These are phyloP conservation scores for Synchytrium microbalum DNA, from an alignment of 371 early-diverging fungal species.

Conservation along the genomic window DNA sequence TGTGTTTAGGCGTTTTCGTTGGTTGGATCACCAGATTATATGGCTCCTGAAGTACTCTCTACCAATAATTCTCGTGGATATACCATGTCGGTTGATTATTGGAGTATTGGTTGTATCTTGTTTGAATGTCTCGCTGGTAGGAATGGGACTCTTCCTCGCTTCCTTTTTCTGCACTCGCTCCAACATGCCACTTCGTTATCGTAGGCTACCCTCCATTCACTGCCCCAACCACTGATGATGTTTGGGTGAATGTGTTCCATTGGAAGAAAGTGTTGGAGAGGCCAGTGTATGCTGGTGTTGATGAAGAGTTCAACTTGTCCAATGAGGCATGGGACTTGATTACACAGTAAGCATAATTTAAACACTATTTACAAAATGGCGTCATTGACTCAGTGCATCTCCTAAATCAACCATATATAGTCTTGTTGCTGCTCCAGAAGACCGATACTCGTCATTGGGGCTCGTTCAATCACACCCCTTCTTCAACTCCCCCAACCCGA, in stretches of 20 bases:
- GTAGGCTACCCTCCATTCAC: conserved; percentile 69
- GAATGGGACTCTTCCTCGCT: neutral
- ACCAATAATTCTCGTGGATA: conserved; percentile 48
- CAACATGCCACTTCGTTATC: neutral
- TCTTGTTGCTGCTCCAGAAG: conserved; percentile 45
- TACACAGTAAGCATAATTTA: conserved; percentile 35
- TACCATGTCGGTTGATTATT: conserved; percentile 73
- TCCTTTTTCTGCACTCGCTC: neutral
- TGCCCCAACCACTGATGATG: conserved; percentile 62
- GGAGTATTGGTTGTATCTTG: conserved; percentile 85
- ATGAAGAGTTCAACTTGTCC: conserved; percentile 61
- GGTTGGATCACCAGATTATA: conserved; percentile 77
- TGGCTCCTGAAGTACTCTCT: conserved; percentile 65
- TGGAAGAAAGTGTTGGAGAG: conserved; percentile 62
- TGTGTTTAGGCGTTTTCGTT: conserved; percentile 48
- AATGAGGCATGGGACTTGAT: conserved; percentile 70
- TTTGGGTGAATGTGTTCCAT: conserved; percentile 77
- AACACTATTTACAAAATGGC: conserved; percentile 3
- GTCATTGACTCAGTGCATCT: neutral
- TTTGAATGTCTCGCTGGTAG: conserved; percentile 70
- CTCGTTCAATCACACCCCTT: conserved; percentile 31
- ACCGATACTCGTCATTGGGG: conserved; percentile 40
- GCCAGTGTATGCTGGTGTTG: conserved; percentile 63
- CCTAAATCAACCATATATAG: conserved; percentile 13
- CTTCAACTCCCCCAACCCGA: conserved; percentile 14